Percentiles rank a stretch among this genome's conserved stretches.
Conservation (phyloP, 257 asterid species). For the Eustoma russellianum region DNA sequence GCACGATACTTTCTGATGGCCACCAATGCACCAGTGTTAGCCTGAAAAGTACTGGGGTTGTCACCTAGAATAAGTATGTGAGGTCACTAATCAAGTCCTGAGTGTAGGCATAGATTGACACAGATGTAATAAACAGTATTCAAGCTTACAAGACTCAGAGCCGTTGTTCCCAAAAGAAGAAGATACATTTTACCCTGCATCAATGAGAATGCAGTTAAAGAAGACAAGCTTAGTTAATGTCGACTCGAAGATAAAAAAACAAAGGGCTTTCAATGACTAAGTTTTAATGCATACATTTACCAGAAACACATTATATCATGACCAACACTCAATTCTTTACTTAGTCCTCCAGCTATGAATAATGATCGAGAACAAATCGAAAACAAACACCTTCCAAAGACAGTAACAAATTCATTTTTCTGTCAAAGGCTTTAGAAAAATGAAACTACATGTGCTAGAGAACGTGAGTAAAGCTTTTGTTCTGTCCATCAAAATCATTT, state of each 20-base stretch:
- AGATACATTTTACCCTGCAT: slow-evolving; percentile 87
- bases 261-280: background rate
- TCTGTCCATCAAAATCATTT: too few relatives aligned
- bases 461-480: too few relatives aligned
- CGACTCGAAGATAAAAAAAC: background rate
- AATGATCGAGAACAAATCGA: too few relatives aligned
- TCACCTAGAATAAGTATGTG: slow-evolving; percentile 43
- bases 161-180: slow-evolving; percentile 96
- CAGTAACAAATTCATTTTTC: too few relatives aligned
- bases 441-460: too few relatives aligned
- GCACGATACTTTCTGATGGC: slow-evolving; percentile 51
- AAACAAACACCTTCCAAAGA: too few relatives aligned
- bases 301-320: too few relatives aligned
- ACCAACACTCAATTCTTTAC: too few relatives aligned
- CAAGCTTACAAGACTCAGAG: slow-evolving; percentile 75
- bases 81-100: background rate
- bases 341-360: too few relatives aligned
- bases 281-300: too few relatives aligned
- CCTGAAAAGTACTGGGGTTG: slow-evolving; percentile 86
- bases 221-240: background rate
- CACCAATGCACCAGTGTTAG: slow-evolving; percentile 83
- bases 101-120: too few relatives aligned
- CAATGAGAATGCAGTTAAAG: slow-evolving; percentile 9
- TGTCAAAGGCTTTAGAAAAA: too few relatives aligned
- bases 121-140: slow-evolving; percentile 5